phyloP scores from a whole-genome alignment of 2,329 filamentous ascomycete genomes.

The Triangularia verruculosa region DNA sequence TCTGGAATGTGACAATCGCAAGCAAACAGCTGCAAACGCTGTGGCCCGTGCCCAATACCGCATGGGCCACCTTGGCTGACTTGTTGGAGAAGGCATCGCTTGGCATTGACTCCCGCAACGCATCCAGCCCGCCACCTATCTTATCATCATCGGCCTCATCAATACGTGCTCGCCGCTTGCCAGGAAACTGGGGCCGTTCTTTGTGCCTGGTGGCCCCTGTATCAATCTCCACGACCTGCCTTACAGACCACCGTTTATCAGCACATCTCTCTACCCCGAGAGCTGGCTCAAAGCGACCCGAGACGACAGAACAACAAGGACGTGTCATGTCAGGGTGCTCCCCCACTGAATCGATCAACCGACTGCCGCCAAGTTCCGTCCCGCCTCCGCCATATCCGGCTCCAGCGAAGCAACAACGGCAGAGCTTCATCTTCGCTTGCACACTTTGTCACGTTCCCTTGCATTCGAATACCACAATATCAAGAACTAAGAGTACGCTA shows the following conservation, averaged over 20 bases:
- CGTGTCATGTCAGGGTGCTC: neutral
- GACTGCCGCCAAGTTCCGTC: constrained; percentile 4
- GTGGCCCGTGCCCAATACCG: neutral
- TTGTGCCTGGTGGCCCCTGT: neutral
- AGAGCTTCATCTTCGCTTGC: neutral
- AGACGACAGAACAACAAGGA: neutral
- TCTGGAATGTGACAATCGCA: neutral
- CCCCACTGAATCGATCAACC: neutral
- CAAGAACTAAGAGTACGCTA: neutral
- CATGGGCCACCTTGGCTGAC: neutral
- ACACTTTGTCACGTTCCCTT: neutral
- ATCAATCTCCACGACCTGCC: neutral
- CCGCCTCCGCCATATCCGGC: constrained; percentile 15
- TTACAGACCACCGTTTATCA: neutral
- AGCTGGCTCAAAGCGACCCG: neutral
- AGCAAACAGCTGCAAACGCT: neutral
- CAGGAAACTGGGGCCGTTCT: neutral
- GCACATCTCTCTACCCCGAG: neutral
- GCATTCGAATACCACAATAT: neutral
- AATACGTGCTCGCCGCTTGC: neutral
- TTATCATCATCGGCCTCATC: neutral
- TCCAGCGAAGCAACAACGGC: neutral
- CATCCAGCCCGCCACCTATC: neutral
- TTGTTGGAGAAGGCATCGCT: neutral
- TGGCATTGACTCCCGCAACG: neutral